A percentile compares a stretch with the other conserved stretches of the same genome.
These are phyloP conservation scores for Tetrapisispora fleetii DNA, from an alignment of 805 yeast species.

Conservation along the genomic window DNA sequence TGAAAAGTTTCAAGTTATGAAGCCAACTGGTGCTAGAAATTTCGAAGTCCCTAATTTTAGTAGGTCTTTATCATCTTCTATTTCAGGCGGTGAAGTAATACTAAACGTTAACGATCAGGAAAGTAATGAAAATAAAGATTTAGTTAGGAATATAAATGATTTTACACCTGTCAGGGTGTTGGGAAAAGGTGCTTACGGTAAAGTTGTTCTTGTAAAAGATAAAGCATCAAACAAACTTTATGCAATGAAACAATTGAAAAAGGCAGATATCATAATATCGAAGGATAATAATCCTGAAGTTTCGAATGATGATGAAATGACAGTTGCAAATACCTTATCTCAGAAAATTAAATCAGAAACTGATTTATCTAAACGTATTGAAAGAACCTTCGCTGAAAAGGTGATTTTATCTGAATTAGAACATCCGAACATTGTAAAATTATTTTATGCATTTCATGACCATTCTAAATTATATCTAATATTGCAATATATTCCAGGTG, in stretches of 20 bases:
- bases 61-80: not conserved
- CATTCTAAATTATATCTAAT: slow-evolving; percentile 61
- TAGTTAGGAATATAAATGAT: slow-evolving; percentile 34
- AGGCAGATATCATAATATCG: slow-evolving; percentile 63
- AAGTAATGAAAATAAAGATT: not conserved
- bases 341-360: not conserved
- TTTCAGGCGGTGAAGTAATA: not conserved
- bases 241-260: slow-evolving; percentile 80
- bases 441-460: slow-evolving; percentile 80
- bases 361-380: slow-evolving; percentile 40
- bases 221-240: slow-evolving; percentile 49
- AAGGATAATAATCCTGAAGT: slow-evolving; percentile 18
- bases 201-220: slow-evolving; percentile 70
- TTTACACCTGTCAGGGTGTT: slow-evolving; percentile 67
- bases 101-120: not conserved
- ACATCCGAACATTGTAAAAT: slow-evolving; percentile 74
- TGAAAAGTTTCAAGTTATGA: slow-evolving; percentile 21
- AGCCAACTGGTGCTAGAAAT: slow-evolving; percentile 17
- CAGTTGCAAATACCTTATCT: not conserved
- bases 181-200: slow-evolving; percentile 86
- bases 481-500: slow-evolving; percentile 80
- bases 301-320: slow-evolving; percentile 1
- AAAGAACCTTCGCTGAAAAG: slow-evolving; percentile 72
- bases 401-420: slow-evolving; percentile 59
- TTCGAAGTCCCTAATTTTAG: not conserved